These are phyloP conservation scores for Trametopsis cervina DNA, from an alignment of 768 basidiomycete species.

Conservation along the genomic window DNA sequence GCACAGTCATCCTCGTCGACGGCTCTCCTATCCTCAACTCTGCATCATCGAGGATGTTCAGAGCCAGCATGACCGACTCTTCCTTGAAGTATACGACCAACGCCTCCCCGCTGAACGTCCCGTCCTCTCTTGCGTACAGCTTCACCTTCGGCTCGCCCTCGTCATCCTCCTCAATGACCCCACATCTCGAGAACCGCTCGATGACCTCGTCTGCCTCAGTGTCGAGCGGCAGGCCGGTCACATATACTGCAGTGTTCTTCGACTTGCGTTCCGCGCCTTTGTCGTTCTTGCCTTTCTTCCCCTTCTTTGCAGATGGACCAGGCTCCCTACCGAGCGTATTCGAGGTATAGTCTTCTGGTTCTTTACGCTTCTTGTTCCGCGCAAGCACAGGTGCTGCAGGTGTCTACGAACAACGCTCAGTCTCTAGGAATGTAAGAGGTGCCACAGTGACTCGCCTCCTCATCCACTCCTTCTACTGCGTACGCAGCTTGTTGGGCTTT, in stretches of 20 bases:
- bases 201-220: conserved; percentile 67
- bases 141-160: conserved; percentile 92
- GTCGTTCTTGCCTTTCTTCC: conserved; percentile 48
- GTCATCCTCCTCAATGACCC: conserved; percentile 89
- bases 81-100: conserved; percentile 97
- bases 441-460: conserved; percentile 64
- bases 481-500: conserved; percentile 94
- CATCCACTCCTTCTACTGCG: conserved; percentile 88
- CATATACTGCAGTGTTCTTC: conserved; percentile 90
- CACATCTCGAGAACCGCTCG: conserved; percentile 87
- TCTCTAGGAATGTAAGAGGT: background rate
- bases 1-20: conserved; percentile 63
- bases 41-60: conserved; percentile 84
- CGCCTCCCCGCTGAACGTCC: conserved; percentile 89
- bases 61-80: conserved; percentile 82
- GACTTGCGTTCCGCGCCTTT: conserved; percentile 51
- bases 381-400: conserved; percentile 83
- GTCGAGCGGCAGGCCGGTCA: conserved; percentile 76
- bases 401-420: conserved; percentile 37
- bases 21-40: conserved; percentile 82
- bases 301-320: conserved; percentile 60
- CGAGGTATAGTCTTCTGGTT: conserved; percentile 63
- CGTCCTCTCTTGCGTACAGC: conserved; percentile 85
- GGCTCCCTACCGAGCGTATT: conserved; percentile 37
- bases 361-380: conserved; percentile 76